Evolutionary conservation across 2,329 filamentous ascomycete genomes (phyloP), one percentile per base, ranked within the genome.

Genomic region (Akanthomyces dipterigenus): DNA sequence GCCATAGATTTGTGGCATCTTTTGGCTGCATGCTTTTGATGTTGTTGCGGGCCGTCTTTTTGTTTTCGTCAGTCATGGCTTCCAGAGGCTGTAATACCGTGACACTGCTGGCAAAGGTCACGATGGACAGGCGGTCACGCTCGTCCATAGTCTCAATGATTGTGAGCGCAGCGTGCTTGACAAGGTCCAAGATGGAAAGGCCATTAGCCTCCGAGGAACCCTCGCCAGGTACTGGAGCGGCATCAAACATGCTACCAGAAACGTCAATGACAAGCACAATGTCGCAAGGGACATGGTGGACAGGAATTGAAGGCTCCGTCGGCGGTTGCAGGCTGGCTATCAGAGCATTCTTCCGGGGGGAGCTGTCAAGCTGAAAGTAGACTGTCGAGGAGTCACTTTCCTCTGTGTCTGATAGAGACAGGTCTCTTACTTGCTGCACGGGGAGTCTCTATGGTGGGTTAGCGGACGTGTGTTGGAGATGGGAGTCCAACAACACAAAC

Each of bases 201-300:
- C 83, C 83, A 1, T 77, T 77, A 22, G 76, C 67, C 64, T 85
- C 81, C 59, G 79, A 76, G 2, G 68, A 63, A 18, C 70, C 67
- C 6, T 77, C 73, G 16, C 76, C 77, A 0, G 82, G 80, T 0
- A 80, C 74, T 0, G 79, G 80, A 0, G 83, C 83, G 1, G 70
- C 65, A 0, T 63, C 57, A 1, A 62, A 55, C 84, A 87, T 88
- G 70, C 82, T 86, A 0, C 74, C 76, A 0, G 84, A 87, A 16
- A 86, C 76, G 67, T 87, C 84, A 59, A 87, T 85, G 18, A 83
- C 83, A 3, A 87, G 76, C 2, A 86, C 83, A 36, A 87, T 81
- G 63, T 87, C 84, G 67, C 81, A 85, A 2, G 82, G 79, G 0
- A 80, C 74, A 66, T 82, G 80, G 7, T 66, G 60, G 0, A 73